Base-by-base conservation (phyloP, 495 filamentous ascomycete species). In the Ramalina peruviana region DNA sequence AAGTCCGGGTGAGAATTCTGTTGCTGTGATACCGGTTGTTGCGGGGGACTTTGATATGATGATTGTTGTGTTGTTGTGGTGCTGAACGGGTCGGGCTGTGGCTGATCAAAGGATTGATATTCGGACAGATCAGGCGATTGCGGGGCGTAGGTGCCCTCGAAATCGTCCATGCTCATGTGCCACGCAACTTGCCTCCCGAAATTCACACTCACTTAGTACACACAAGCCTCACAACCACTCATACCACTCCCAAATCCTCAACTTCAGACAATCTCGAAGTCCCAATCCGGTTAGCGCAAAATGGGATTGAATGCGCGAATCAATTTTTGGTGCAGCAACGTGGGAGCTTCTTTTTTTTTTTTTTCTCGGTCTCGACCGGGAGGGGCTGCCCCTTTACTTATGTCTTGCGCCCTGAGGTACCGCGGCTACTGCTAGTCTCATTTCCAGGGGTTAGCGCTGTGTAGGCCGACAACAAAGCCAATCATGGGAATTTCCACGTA, bases 61-160 rank as follows among this genome's bases (percentile, higher is more conserved):
- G 52, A 65, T 37, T 27, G 15, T 23, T 48, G 45, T 17, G 27
- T 48, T 17, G 27, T 48, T 33, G 30, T 33, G 50, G 30, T 33
- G 50, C 45, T 54, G 43, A 58, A 53, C 50, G 73, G 71, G 67
- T 65, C 51, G n/a, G 70, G 50, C 54, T 55, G 60, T 38, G 54
- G 54, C 49, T 58, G 65, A 66, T 65, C 68, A 65, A 70, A 62
- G 64, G 65, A 59, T 49, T 62, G 59, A 59, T 65, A 66, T 55
- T 63, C 68, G 53, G 63, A 69, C 30, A 75, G 72, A 52, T 70
- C 67, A 52, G 67, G 67, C 17, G 67, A 70, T 58, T 61, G 67
- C 49, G 67, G 67, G 56, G 66, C 61, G 50, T 70, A 70, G 21
- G 65, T 63, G 39, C 64, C 64, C 52, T 68, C 67, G 53, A 63